Evolutionary conservation across 345 rosid genomes (phyloP).

Genomic region (Populus tremula): DNA sequence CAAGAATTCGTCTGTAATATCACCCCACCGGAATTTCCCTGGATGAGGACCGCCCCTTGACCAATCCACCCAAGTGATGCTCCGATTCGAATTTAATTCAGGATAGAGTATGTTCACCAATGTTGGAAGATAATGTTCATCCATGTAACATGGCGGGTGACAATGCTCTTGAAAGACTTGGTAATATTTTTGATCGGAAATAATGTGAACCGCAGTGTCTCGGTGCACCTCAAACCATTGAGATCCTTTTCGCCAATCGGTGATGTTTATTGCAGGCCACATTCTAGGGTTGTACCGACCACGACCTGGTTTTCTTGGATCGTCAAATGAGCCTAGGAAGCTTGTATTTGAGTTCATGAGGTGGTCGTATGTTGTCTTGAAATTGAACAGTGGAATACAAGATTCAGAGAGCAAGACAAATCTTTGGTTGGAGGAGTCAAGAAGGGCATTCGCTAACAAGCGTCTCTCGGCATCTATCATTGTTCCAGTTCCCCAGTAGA

Average conservation of each 20-base stretch:
- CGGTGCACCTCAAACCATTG: constrained; percentile 78
- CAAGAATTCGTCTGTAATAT: constrained; percentile 51
- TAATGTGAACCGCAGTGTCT: constrained; percentile 39
- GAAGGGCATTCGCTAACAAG: constrained; percentile 43
- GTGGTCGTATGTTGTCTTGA: constrained; percentile 38
- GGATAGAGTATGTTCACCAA: constrained; percentile 38
- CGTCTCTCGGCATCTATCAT: constrained; percentile 54
- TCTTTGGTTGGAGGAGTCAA: constrained; percentile 38
- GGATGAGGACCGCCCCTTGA: constrained; percentile 66
- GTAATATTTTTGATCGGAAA: constrained; percentile 50
- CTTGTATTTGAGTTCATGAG: constrained; percentile 36
- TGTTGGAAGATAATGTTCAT: constrained; percentile 75
- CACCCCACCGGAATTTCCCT: constrained; percentile 38
- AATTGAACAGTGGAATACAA: constrained; percentile 54
- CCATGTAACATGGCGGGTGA: constrained; percentile 56
- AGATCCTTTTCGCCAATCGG: constrained; percentile 76
- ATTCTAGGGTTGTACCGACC: constrained; percentile 47
- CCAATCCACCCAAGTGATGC: constrained; percentile 74
- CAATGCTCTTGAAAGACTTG: constrained; percentile 41
- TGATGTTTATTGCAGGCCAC: constrained; percentile 41
- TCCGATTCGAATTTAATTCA: constrained; percentile 44
- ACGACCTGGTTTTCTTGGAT: constrained; percentile 39
- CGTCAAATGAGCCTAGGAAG: constrained; percentile 41
- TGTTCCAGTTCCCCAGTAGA: constrained; percentile 43
- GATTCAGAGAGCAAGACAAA: constrained; percentile 50